A percentile compares a stretch with the other conserved stretches of the same genome.
These are phyloP conservation scores for Pseudomonodictys pantanalensis DNA, from an alignment of 495 filamentous ascomycete genomes.

Conservation along the genomic window DNA sequence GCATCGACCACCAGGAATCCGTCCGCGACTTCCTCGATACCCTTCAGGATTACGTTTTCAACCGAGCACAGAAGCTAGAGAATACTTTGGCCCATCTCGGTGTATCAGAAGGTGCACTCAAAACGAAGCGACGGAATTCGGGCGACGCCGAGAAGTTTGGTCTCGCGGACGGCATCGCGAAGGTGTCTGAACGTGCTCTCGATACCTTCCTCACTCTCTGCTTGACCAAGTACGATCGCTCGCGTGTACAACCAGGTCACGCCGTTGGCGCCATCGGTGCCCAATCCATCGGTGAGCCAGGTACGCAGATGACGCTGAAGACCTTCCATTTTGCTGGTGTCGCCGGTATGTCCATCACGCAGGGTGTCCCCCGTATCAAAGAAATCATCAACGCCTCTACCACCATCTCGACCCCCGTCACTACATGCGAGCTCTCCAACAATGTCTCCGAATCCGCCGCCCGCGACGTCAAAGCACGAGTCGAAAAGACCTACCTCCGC, in stretches of 20 bases:
- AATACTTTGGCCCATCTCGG: conserved; percentile 29
- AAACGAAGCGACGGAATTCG: neutral
- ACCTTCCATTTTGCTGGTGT: conserved; percentile 99
- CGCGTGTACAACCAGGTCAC: conserved; percentile 88
- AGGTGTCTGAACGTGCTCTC: conserved; percentile 72
- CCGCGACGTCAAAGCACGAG: conserved; percentile 80
- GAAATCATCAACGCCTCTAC: conserved; percentile 99
- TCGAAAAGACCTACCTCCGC: conserved; percentile 80
- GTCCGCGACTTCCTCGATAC: conserved; percentile 76
- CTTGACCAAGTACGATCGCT: conserved; percentile 82
- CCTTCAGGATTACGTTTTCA: conserved; percentile 65
- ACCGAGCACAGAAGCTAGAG: conserved; percentile 56
- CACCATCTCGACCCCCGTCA: conserved; percentile 89
- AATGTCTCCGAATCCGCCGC: conserved; percentile 68
- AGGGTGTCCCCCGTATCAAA: conserved; percentile 98
- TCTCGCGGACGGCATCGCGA: conserved; percentile 65
- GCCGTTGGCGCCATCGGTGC: conserved; percentile 97
- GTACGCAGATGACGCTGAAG: conserved; percentile 98
- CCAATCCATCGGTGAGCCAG: conserved; percentile 96
- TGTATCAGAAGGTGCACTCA: neutral
- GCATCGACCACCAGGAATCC: conserved; percentile 81
- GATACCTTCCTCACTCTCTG: conserved; percentile 75
- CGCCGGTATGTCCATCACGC: conserved; percentile 96
- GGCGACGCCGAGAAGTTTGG: conserved; percentile 16
- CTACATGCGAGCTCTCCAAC: conserved; percentile 75